Evolutionary conservation across 768 basidiomycete genomes (phyloP).

Genomic region (Candolleomyces eurysporus): DNA sequence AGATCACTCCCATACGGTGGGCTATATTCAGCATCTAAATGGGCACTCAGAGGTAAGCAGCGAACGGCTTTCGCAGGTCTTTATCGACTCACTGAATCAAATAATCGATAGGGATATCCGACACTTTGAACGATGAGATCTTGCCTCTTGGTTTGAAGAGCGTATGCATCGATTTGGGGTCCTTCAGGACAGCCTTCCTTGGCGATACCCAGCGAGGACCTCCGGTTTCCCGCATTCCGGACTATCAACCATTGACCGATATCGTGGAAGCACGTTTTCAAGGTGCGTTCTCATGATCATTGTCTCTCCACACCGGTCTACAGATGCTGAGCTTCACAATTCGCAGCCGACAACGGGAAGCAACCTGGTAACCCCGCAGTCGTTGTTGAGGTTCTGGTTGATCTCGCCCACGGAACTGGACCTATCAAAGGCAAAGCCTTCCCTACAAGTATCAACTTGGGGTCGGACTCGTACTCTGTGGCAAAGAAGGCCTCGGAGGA

Average conservation of each 20-base stretch:
- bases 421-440: conserved; percentile 28
- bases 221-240: conserved; percentile 28
- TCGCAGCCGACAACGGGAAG: conserved; percentile 28
- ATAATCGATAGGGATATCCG: conserved; percentile 24
- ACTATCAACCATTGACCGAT: conserved; percentile 27
- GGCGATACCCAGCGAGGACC: conserved; percentile 24
- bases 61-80: neutral
- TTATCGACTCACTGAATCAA: neutral
- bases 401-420: conserved; percentile 31
- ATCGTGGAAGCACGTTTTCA: conserved; percentile 22
- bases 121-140: conserved; percentile 33
- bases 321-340: neutral
- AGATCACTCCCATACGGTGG: conserved; percentile 31
- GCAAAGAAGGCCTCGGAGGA: conserved; percentile 18
- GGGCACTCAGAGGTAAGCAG: conserved; percentile 28
- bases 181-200: conserved; percentile 37
- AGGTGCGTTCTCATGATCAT: neutral
- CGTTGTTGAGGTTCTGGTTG: conserved; percentile 31
- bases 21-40: conserved; percentile 40
- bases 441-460: conserved; percentile 26
- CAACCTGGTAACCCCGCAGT: conserved; percentile 38
- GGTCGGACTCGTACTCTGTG: conserved; percentile 26
- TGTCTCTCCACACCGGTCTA: no score
- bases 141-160: conserved; percentile 36
- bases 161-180: conserved; percentile 37